Base-by-base conservation (phyloP, 805 yeast genomes). In the Candida maris region DNA sequence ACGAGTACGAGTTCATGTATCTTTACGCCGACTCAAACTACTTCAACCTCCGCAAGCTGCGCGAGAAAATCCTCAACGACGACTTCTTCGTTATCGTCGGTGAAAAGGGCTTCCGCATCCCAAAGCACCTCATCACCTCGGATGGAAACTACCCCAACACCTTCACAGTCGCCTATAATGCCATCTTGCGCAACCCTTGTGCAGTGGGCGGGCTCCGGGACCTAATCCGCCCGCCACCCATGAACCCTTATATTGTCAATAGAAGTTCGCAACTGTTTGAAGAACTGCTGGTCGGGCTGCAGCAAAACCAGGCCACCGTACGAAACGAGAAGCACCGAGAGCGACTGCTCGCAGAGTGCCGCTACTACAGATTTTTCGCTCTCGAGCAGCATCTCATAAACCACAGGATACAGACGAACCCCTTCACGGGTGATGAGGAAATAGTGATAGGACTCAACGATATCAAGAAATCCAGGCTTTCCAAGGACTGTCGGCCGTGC, bases 101-200 rank as follows among this genome's bases (percentile, higher is more conserved):
- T 7, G 72, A 75, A 20, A 52, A 59, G 30, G 61, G 75, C 20
- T 81, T 87, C 57, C 72, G 70, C 43, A 62, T 88, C 2, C 73
- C 88, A 1, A 71, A 72, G 40, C 64, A 64, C 12, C 45, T 86
- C 9, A 62, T 89, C 32, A 50, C 58, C 4, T 56, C 66, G 3
- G 69, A 76, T 3, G 96, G 95, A 0, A 87, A 89, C 54, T 56
- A 63, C 30, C 94, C 91, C 8, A 88, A 88, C 58, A 87, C 70
- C 57, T 85, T 88, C 61, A 71, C 82, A 8, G 63, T 86, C 24
- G 73, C 83, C 2, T 71, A 68, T 49, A 73, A 75, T 22, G 64
- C 77, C 1, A 55, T 79, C 15, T 65, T 76, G 40, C 55, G 64
- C 3, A 80, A 78, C 41, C 72, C 78, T 8, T 46, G 49, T 12